Conservation (phyloP, 1,284 basidiomycete species). For the Tylopilus sp. region DNA sequence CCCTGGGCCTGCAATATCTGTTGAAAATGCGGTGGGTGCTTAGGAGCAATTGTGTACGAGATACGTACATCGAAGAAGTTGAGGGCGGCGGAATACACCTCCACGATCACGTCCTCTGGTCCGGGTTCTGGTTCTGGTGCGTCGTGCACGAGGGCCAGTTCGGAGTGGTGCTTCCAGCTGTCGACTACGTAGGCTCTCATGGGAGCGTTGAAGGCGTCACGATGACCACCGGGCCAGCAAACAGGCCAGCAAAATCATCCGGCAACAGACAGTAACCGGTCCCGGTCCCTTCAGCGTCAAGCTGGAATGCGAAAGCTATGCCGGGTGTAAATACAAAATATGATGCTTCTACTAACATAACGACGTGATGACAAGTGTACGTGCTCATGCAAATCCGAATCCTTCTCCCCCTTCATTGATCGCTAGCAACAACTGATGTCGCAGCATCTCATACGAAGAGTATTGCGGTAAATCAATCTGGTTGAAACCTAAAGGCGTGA, state of each 20-base stretch:
- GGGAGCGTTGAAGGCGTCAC: constrained; percentile 30
- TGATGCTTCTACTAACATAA: constrained; percentile 33
- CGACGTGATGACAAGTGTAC: constrained; percentile 4
- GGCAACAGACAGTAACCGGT: background rate
- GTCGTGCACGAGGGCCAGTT: constrained; percentile 55
- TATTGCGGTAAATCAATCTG: constrained; percentile 89
- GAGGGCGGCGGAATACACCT: constrained; percentile 73
- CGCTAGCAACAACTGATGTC: constrained; percentile 82
- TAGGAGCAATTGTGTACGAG: background rate
- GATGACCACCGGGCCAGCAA: too few species aligned
- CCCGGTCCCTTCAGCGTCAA: too few species aligned
- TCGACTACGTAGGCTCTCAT: constrained; percentile 83
- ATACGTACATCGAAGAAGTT: constrained; percentile 75
- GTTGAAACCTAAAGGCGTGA: constrained; percentile 61
- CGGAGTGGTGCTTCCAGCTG: constrained; percentile 70
- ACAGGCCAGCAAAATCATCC: too few species aligned
- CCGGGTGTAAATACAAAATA: constrained; percentile 36
- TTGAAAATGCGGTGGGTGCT: background rate
- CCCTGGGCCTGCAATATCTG: constrained; percentile 85
- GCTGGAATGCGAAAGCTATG: constrained; percentile 17
- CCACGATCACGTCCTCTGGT: constrained; percentile 69
- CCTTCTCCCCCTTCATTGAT: constrained; percentile 93
- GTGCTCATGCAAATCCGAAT: constrained; percentile 72
- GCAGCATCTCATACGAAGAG: constrained; percentile 90
- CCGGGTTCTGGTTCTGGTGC: constrained; percentile 57